A percentile compares a stretch with the other conserved stretches of the same genome.
phyloP scores from a whole-genome alignment of 2,329 filamentous ascomycete species.

The Aspergillus sp. region DNA sequence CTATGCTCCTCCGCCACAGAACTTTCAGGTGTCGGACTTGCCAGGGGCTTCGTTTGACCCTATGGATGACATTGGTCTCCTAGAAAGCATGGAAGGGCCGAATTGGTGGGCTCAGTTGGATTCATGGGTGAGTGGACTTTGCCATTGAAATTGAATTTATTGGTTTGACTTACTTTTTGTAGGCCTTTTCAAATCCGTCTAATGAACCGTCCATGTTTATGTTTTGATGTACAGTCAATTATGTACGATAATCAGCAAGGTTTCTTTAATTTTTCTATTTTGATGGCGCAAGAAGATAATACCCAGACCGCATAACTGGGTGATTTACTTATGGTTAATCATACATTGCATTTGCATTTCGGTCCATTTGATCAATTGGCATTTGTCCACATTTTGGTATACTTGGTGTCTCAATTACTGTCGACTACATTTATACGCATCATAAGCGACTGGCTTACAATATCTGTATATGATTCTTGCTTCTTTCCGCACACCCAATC shows the following conservation, averaged over 20 bases:
- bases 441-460: too few relatives aligned
- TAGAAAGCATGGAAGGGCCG: constrained; percentile 32
- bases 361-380: too few relatives aligned
- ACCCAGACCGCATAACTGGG: background rate
- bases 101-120: constrained; percentile 35
- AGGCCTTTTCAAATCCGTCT: constrained; percentile 30
- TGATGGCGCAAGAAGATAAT: background rate
- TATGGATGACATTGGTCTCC: constrained; percentile 20
- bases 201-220: constrained; percentile 23
- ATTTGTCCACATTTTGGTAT: background rate
- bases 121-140: constrained; percentile 26
- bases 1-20: constrained; percentile 8
- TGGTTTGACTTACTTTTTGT: background rate
- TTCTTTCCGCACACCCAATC: too few relatives aligned
- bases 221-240: constrained; percentile 8
- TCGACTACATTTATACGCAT: background rate
- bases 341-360: too few relatives aligned
- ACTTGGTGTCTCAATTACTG: background rate
- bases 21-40: constrained; percentile 15
- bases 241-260: background rate
- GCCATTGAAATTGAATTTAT: background rate
- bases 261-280: too few relatives aligned
- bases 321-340: background rate
- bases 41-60: constrained; percentile 11
- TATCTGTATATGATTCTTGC: too few relatives aligned